Conservation (phyloP, 257 asterid species). For the Solanum verrucosum region DNA sequence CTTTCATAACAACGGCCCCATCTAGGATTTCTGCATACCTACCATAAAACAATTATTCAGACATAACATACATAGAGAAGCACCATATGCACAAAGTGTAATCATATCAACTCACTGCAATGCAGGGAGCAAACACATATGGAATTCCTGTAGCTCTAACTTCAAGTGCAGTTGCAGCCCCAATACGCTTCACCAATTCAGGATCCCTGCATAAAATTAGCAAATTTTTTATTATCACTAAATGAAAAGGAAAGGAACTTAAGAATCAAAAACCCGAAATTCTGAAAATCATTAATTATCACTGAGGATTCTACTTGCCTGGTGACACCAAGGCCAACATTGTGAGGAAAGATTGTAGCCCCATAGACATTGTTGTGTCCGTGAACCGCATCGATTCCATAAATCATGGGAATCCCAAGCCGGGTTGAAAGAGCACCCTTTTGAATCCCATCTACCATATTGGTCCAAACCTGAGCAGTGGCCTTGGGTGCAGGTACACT, state of each 20-base stretch:
- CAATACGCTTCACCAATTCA: slow-evolving; percentile 51
- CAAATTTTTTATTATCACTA: neutral
- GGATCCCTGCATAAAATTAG: slow-evolving; percentile 42
- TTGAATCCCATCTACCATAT: slow-evolving; percentile 59
- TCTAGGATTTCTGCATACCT: slow-evolving; percentile 24
- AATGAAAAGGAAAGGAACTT: neutral
- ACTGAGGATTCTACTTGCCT: slow-evolving; percentile 30
- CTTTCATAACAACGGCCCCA: slow-evolving; percentile 36
- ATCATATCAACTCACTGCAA: slow-evolving; percentile 34
- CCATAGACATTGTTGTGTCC: slow-evolving; percentile 68
- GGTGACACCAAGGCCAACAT: slow-evolving; percentile 73
- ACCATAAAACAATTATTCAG: neutral
- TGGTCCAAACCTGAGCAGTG: slow-evolving; percentile 45
- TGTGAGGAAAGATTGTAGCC: slow-evolving; percentile 70
- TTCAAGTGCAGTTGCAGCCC: slow-evolving; percentile 80
- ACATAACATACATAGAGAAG: neutral
- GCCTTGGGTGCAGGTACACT: slow-evolving; percentile 68
- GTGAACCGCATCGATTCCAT: slow-evolving; percentile 68
- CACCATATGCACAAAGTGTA: neutral
- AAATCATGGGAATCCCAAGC: slow-evolving; percentile 61
- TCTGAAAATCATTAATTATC: neutral
- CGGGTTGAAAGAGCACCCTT: slow-evolving; percentile 52
- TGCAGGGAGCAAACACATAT: slow-evolving; percentile 71
- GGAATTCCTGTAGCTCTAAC: slow-evolving; percentile 74
- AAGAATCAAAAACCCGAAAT: neutral